Conservation (phyloP, 129 eudicot species). For the carrot (Daucus carota) region DH1_v3.0 NC_030384.2:37258501-37259000, state of each 20-base stretch:
- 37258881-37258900: background rate
- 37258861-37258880: background rate
- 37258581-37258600: background rate
- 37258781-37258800: conserved; percentile 41
- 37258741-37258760: conserved; percentile 39
- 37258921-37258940: no score
- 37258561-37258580: background rate
- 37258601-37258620: background rate
- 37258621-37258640: conserved; percentile 80
- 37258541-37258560: no score
- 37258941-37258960: background rate
- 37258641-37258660: conserved; percentile 76
- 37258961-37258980: background rate
- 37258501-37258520: background rate
- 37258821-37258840: background rate
- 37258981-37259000: conserved; percentile 49
- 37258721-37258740: conserved; percentile 51
- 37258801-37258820: background rate
- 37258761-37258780: conserved; percentile 35
- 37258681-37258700: conserved; percentile 77
- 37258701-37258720: conserved; percentile 50
- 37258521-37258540: background rate
- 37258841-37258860: background rate
- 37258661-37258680: conserved; percentile 67
- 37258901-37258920: background rate